Conservation (phyloP, 352 stramenopile genomes). For the Phytophthora meadii region DNA sequence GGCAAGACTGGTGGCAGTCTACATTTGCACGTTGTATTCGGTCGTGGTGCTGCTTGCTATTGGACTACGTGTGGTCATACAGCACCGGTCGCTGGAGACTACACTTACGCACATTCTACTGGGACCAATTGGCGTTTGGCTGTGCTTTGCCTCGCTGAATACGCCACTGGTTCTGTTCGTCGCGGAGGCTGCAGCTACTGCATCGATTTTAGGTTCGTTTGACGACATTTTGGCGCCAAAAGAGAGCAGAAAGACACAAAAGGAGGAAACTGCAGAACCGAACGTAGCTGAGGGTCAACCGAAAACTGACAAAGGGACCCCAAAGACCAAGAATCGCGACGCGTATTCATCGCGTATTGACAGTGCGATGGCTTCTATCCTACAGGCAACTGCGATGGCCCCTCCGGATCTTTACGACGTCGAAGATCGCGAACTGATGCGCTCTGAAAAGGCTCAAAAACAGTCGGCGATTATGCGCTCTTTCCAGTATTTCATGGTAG, state of each 20-base stretch:
- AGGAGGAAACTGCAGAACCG: constrained; percentile 10
- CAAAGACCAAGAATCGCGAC: constrained; percentile 11
- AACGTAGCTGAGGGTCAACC: background rate
- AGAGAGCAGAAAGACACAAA: constrained; percentile 10
- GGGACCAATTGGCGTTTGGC: constrained; percentile 76
- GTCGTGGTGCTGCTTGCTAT: constrained; percentile 74
- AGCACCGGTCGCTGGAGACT: constrained; percentile 72
- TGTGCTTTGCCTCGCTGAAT: constrained; percentile 89
- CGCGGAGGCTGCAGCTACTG: constrained; percentile 71
- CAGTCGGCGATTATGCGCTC: constrained; percentile 72
- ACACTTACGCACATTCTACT: constrained; percentile 77
- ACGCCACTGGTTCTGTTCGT: constrained; percentile 84
- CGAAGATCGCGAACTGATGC: constrained; percentile 84
- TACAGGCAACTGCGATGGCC: constrained; percentile 34
- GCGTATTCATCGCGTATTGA: constrained; percentile 31
- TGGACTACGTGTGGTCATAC: constrained; percentile 64
- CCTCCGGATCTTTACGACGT: constrained; percentile 80
- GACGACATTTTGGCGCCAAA: constrained; percentile 63
- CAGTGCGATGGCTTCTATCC: constrained; percentile 35
- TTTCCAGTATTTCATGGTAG: constrained; percentile 78
- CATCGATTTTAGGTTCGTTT: constrained; percentile 81
- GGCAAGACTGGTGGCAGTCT: constrained; percentile 57
- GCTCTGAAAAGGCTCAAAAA: constrained; percentile 69
- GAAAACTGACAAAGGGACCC: background rate
- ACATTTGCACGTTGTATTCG: constrained; percentile 76